Evolutionary conservation across 345 rosid species (phyloP).

Genomic region (Heritiera fomes): DNA sequence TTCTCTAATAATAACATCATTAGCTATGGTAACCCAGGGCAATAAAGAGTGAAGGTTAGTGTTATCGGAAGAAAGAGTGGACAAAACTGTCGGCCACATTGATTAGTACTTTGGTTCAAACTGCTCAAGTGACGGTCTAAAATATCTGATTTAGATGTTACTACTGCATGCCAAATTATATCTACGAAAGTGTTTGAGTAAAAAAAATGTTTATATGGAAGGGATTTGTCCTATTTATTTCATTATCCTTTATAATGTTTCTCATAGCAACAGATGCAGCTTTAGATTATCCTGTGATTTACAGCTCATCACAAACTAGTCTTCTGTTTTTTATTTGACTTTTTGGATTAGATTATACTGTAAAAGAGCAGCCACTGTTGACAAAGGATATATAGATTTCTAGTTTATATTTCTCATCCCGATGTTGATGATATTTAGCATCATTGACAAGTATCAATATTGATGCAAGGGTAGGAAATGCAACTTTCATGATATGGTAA

Average conservation of each 20-base stretch:
- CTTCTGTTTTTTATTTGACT: constrained; percentile 22
- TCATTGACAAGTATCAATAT: too few species aligned
- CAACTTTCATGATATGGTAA: too few species aligned
- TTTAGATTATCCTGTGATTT: neutral
- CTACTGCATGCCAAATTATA: neutral
- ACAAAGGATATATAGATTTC: constrained; percentile 46
- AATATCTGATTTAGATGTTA: neutral
- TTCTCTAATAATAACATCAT: neutral
- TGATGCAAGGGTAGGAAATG: too few species aligned
- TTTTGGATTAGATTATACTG: constrained; percentile 65
- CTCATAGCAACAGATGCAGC: neutral
- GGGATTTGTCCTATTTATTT: too few species aligned
- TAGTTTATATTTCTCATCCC: too few species aligned
- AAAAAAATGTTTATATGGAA: neutral
- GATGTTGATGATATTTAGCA: too few species aligned
- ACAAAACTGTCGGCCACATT: neutral
- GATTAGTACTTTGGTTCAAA: too few species aligned
- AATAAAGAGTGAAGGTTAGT: neutral
- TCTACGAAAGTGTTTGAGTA: neutral
- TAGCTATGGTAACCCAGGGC: neutral
- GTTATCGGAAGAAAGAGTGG: neutral
- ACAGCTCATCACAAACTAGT: constrained; percentile 17
- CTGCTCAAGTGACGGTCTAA: neutral
- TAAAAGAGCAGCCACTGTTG: constrained; percentile 77
- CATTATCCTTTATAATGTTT: neutral